phyloP scores from a whole-genome alignment of 495 filamentous ascomycete species.

The Opeltia flavorubescens region DNA sequence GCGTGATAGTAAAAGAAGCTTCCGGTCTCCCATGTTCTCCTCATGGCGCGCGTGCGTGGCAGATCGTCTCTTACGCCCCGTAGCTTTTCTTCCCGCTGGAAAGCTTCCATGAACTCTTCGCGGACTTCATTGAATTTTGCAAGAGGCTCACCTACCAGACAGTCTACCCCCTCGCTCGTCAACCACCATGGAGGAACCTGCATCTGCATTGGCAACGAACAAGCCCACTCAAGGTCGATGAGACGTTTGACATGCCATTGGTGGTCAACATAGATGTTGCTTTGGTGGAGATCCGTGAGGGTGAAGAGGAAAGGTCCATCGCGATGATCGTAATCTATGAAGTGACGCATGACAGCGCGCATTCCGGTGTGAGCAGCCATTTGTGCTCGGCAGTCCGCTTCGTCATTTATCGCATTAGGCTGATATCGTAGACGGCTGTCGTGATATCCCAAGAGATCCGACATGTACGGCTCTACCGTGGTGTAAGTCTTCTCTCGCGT shows the following conservation, averaged over 20 bases:
- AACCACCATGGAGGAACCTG: conserved; percentile 23
- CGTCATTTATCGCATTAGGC: conserved; percentile 20
- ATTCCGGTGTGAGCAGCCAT: conserved; percentile 17
- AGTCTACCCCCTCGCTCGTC: conserved; percentile 17
- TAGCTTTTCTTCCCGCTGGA: conserved; percentile 10
- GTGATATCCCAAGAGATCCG: conserved; percentile 20
- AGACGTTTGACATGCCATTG: conserved; percentile 22
- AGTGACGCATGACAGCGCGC: conserved; percentile 18
- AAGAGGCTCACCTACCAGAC: conserved; percentile 6
- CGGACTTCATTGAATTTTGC: conserved; percentile 10
- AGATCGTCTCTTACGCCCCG: too few species aligned
- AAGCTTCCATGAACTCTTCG: conserved; percentile 11
- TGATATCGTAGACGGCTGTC: conserved; percentile 23
- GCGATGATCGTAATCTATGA: conserved; percentile 16
- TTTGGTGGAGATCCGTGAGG: conserved; percentile 21
- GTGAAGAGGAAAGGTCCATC: conserved; percentile 15
- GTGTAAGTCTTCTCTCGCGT: conserved; percentile 19
- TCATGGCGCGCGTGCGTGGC: neutral
- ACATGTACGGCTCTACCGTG: conserved; percentile 20
- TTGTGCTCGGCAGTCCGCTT: conserved; percentile 19
- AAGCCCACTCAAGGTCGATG: conserved; percentile 27
- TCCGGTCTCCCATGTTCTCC: neutral
- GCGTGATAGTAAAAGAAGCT: neutral
- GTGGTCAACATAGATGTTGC: conserved; percentile 24
- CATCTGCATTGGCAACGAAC: conserved; percentile 23